Base-by-base conservation (phyloP, 176 grass and related monocot genomes). In the Carex scoparia region DNA sequence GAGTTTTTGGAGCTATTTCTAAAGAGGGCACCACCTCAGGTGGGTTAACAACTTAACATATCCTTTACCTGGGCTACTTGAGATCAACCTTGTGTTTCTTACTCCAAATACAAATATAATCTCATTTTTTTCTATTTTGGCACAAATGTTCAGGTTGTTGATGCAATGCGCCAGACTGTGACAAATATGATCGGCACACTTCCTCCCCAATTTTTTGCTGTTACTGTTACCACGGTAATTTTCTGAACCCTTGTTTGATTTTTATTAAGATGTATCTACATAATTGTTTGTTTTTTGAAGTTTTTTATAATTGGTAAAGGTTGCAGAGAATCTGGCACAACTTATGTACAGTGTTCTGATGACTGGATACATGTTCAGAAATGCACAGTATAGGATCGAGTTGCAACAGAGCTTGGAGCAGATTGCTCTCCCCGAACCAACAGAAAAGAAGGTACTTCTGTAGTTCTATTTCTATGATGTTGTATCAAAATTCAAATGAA, bases 351-450 rank as follows among this genome's bases (percentile, higher is more conserved):
- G 92, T 83, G 85, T 98, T 85, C 44, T 94, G 88, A 94, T 98
- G 95, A 98, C 95, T 79, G 95, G 95, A 38, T 98, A 98, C 85
- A 98, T 98, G 93, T 98, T 98, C 67, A 94, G 92, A 86, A 98
- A 98, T 72, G 95, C 91, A 65, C 92, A 98, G 60, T 90, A 94
- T 31, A 91, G 92, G 46, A 65, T 94, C 42, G 95, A 98, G 74
- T 79, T 98, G 86, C 92, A 94, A 44, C 89, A 93, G 81, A 98
- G 92, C 84, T 71, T 98, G 33, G 92, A 94, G 75, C 92, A 94
- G 80, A 91, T 98, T 82, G 92, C 92, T 58, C 91, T 98, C 82
- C 92, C 95, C 81, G 92, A 94, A 78, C 86, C 89, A 14, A 87
- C 86, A 65, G 85, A 86, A 54, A 93, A 94, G 10, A 89, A 86